Conservation (phyloP, 2,329 filamentous ascomycete genomes). For the Thelonectria discophora region DNA sequence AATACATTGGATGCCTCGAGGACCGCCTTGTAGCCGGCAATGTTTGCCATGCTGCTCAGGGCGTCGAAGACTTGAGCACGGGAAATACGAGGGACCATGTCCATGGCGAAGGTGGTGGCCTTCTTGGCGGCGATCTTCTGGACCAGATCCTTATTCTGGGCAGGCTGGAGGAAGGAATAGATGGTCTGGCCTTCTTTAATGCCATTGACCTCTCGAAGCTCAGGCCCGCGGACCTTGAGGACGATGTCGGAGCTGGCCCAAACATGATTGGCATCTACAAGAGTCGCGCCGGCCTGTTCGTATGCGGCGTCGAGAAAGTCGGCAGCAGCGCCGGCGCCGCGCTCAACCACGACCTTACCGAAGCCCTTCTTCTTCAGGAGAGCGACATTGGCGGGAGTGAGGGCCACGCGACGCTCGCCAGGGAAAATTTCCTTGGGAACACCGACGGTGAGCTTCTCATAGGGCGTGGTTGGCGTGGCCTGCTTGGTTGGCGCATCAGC, state of each 20-base stretch:
- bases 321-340: conserved; percentile 79
- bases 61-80: conserved; percentile 90
- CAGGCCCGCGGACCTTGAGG: conserved; percentile 83
- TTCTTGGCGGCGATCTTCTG: conserved; percentile 75
- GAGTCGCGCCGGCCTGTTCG: conserved; percentile 77
- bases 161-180: conserved; percentile 84
- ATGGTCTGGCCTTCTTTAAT: conserved; percentile 77
- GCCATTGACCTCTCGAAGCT: conserved; percentile 71
- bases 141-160: conserved; percentile 80
- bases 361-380: conserved; percentile 88
- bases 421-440: conserved; percentile 82
- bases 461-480: conserved; percentile 65
- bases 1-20: conserved; percentile 90
- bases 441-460: conserved; percentile 77
- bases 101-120: conserved; percentile 87
- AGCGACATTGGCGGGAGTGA: conserved; percentile 85
- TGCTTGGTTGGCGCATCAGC: conserved; percentile 58
- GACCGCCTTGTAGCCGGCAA: conserved; percentile 92
- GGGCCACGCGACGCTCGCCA: conserved; percentile 82
- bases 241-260: conserved; percentile 82
- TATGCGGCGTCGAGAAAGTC: conserved; percentile 83
- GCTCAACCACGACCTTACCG: conserved; percentile 78
- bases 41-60: conserved; percentile 92
- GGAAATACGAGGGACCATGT: conserved; percentile 90
- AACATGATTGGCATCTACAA: conserved; percentile 74